These are phyloP conservation scores for Sphaerulina vaccinii DNA, from an alignment of 2,329 filamentous ascomycete genomes.

Conservation along the genomic window DNA sequence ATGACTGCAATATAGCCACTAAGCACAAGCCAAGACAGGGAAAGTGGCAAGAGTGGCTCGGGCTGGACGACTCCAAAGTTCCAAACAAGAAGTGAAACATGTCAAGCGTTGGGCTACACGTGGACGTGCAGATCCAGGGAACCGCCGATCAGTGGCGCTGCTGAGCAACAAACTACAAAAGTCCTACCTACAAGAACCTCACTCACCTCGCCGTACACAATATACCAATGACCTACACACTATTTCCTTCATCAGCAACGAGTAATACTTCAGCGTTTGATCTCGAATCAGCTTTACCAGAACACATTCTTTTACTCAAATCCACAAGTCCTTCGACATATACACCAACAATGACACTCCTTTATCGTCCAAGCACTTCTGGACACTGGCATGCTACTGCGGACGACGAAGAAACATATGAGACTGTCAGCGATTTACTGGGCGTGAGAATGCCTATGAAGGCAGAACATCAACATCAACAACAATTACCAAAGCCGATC, in stretches of 20 bases:
- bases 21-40: background rate
- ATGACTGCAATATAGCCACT: too few species aligned
- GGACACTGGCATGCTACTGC: constrained; percentile 12
- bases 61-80: background rate
- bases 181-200: constrained; percentile 2
- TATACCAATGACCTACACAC: constrained; percentile 1
- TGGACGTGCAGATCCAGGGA: constrained; percentile 6
- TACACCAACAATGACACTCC: constrained; percentile 15
- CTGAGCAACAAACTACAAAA: constrained; percentile 8
- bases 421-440: constrained; percentile 15
- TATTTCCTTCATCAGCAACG: constrained; percentile 6
- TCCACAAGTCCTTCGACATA: background rate
- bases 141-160: constrained; percentile 8
- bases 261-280: background rate
- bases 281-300: constrained; percentile 1
- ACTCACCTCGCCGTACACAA: background rate
- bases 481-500: constrained; percentile 3
- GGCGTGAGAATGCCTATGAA: constrained; percentile 5
- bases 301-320: constrained; percentile 12
- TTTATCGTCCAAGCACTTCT: constrained; percentile 7
- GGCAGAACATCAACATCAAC: constrained; percentile 1
- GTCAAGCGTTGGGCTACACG: constrained; percentile 7
- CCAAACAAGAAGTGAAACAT: constrained; percentile 5
- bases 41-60: constrained; percentile 5
- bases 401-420: constrained; percentile 13